phyloP scores from a whole-genome alignment of 371 early-diverging fungal species.

The Phascolomyces articulosus region DNA sequence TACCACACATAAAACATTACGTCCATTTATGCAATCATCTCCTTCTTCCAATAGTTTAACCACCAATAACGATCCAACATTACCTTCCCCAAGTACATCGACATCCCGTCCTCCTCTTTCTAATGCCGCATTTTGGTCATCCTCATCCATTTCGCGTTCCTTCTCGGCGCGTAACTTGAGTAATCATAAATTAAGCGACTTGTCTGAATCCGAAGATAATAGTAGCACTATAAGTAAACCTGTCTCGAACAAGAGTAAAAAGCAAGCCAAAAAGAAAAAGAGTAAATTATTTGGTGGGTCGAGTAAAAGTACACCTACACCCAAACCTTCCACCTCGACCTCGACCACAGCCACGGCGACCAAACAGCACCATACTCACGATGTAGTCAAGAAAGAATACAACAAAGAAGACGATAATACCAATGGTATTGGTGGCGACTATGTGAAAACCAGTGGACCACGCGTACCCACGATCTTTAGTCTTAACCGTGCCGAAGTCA shows the following conservation, averaged over 20 bases:
- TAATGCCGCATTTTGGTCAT: slow-evolving; percentile 5
- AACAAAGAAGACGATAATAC: neutral
- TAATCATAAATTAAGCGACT: neutral
- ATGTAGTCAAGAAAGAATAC: too few species aligned
- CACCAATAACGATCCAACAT: slow-evolving; percentile 6
- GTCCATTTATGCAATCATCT: slow-evolving; percentile 10
- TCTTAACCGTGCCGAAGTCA: slow-evolving; percentile 37
- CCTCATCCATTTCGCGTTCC: slow-evolving; percentile 4
- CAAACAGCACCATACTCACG: too few species aligned
- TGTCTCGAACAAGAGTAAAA: neutral
- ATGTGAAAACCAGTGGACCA: neutral
- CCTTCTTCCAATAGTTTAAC: slow-evolving; percentile 7
- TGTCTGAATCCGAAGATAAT: neutral
- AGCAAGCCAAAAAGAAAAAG: slow-evolving; percentile 6
- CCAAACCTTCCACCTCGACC: neutral
- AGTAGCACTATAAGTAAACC: neutral
- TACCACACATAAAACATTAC: neutral
- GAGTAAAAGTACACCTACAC: neutral
- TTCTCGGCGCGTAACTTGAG: slow-evolving; percentile 10
- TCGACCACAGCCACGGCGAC: too few species aligned
- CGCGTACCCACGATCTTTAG: slow-evolving; percentile 18
- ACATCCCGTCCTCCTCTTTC: slow-evolving; percentile 15
- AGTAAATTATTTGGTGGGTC: neutral
- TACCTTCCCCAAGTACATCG: neutral
- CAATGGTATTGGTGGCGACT: neutral